These are phyloP conservation scores for Epichloe amarillans DNA, from an alignment of 2,329 filamentous ascomycete genomes.

Conservation along the genomic window DNA sequence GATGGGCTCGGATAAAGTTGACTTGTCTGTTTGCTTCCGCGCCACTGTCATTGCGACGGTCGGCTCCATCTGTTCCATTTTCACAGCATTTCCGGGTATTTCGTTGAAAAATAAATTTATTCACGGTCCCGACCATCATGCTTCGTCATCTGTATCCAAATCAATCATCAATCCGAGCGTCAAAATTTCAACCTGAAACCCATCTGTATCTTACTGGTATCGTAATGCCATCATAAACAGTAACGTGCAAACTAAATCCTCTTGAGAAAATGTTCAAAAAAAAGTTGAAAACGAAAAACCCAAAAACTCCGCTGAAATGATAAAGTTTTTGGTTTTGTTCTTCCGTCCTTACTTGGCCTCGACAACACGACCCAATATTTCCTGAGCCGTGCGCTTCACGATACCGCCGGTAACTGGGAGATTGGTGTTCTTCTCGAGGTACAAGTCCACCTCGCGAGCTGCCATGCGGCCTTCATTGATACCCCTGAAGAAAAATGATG, in stretches of 20 bases:
- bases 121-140: not conserved
- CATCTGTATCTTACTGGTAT: slow-evolving; percentile 7
- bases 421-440: slow-evolving; percentile 64
- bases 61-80: no score
- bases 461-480: slow-evolving; percentile 95
- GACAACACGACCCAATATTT: slow-evolving; percentile 37
- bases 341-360: slow-evolving; percentile 6
- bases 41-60: no score
- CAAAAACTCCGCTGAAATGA: not conserved
- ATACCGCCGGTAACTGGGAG: slow-evolving; percentile 90
- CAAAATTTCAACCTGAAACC: not conserved
- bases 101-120: not conserved
- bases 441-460: slow-evolving; percentile 83
- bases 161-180: not conserved
- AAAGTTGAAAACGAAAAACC: not conserved
- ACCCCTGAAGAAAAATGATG: slow-evolving; percentile 40
- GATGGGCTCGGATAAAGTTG: no score
- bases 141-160: not conserved
- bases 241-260: not conserved
- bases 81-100: not conserved
- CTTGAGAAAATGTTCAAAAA: not conserved
- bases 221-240: slow-evolving; percentile 4
- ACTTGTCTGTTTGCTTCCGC: no score
- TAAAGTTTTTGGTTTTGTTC: not conserved
- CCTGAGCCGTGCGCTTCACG: slow-evolving; percentile 66